Evolutionary conservation across 1,139 yeast species (phyloP).

Genomic region (Protomyces inundatus): DNA sequence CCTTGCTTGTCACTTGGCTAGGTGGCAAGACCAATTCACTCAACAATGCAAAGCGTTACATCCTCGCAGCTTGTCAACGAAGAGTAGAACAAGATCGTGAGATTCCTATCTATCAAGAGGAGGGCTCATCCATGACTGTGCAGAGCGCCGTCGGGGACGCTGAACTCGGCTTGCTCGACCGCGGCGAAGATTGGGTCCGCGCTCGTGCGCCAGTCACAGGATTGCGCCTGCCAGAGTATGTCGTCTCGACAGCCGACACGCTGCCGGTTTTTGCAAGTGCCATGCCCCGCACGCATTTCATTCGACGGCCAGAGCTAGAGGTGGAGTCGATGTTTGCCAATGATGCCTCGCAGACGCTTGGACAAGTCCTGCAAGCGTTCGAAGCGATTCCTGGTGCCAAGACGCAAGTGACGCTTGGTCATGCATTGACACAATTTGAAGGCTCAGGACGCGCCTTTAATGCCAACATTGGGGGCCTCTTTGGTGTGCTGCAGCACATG

Average conservation of each 20-base stretch:
- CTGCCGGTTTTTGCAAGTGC: neutral
- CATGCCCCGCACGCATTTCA: neutral
- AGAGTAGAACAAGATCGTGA: neutral
- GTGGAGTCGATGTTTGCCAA: neutral
- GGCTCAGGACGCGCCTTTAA: neutral
- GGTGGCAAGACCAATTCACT: neutral
- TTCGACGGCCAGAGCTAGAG: neutral
- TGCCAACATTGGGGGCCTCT: neutral
- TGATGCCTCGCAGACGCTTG: neutral
- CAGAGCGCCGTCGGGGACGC: neutral
- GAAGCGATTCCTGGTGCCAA: neutral
- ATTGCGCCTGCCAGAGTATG: neutral
- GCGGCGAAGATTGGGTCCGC: neutral
- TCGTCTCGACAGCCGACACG: neutral
- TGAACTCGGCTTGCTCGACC: neutral
- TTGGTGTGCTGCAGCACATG: neutral
- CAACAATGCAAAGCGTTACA: neutral
- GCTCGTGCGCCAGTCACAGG: neutral
- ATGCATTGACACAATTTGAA: neutral
- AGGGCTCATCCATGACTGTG: too few relatives aligned
- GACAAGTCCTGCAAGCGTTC: neutral
- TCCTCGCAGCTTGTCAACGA: neutral
- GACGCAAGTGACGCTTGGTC: neutral
- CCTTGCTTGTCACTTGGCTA: neutral
- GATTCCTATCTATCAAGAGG: neutral